phyloP scores from a whole-genome alignment of 2,329 filamentous ascomycete species.

The Claviceps digitariae region DNA sequence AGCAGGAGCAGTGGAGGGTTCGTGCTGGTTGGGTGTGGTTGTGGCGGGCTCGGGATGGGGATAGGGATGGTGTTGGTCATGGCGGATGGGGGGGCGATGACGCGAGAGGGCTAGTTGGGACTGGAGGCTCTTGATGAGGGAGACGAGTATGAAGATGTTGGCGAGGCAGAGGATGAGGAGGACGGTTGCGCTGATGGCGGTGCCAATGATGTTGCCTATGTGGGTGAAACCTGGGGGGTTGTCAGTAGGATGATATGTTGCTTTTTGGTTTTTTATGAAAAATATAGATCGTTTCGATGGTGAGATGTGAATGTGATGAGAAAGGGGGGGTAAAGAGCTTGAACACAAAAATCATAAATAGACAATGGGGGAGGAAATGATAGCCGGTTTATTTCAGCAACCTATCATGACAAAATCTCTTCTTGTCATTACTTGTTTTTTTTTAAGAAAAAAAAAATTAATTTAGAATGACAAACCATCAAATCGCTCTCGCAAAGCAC shows the following conservation, averaged over 20 bases:
- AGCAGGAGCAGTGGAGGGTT: no score
- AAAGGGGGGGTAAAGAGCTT: no score
- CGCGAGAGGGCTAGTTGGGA: conserved; percentile 34
- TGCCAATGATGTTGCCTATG: conserved; percentile 81
- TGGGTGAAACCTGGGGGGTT: conserved; percentile 43
- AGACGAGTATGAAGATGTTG: conserved; percentile 76
- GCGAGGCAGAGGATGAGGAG: conserved; percentile 69
- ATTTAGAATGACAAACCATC: conserved; percentile 28
- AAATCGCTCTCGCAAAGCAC: conserved; percentile 69
- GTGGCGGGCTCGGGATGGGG: not conserved
- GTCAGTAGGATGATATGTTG: not conserved
- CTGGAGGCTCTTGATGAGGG: conserved; percentile 55
- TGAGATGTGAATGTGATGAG: no score
- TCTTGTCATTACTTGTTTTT: no score
- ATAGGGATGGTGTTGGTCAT: no score
- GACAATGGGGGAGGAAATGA: no score
- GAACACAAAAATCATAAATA: no score
- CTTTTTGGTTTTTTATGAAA: no score
- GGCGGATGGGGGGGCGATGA: no score
- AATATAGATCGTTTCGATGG: no score
- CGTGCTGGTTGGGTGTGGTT: not conserved
- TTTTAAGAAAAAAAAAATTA: not conserved
- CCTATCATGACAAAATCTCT: no score
- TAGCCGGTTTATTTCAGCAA: no score
- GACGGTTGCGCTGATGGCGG: conserved; percentile 71